Percentiles rank a stretch among this genome's conserved stretches.
These are phyloP conservation scores for Dothiorella sarmentorum DNA, from an alignment of 2,329 filamentous ascomycete genomes.

Conservation along the genomic window DNA sequence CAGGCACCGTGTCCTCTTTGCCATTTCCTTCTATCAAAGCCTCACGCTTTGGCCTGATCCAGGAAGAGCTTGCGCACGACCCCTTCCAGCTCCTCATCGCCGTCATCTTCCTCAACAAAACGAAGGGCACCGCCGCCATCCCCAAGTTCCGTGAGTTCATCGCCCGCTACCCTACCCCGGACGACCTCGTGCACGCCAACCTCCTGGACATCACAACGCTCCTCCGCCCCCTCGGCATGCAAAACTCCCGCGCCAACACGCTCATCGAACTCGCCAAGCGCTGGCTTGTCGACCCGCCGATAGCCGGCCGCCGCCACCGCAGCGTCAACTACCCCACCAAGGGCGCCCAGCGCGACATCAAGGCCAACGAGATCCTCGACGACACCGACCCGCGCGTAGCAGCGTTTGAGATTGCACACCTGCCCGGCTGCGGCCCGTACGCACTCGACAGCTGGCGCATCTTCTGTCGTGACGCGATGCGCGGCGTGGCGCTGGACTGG, in stretches of 20 bases:
- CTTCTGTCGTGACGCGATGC: constrained; percentile 78
- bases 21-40: constrained; percentile 16
- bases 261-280: constrained; percentile 67
- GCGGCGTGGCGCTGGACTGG: constrained; percentile 64
- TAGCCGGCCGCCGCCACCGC: constrained; percentile 54
- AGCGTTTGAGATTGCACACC: constrained; percentile 80
- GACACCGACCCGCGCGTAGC: constrained; percentile 45
- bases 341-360: constrained; percentile 38
- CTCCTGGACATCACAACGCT: constrained; percentile 23
- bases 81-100: constrained; percentile 80
- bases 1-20: constrained; percentile 9
- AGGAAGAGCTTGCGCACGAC: constrained; percentile 71
- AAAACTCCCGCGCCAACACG: constrained; percentile 54
- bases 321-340: constrained; percentile 44
- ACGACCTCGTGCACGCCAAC: constrained; percentile 50
- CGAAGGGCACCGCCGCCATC: constrained; percentile 68
- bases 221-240: constrained; percentile 30
- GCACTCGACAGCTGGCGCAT: constrained; percentile 89
- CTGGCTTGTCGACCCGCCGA: constrained; percentile 65
- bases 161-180: constrained; percentile 63
- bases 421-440: constrained; percentile 72
- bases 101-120: constrained; percentile 81
- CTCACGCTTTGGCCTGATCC: constrained; percentile 69
- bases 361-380: constrained; percentile 41
- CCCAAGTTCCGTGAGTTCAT: constrained; percentile 71